Percentiles rank a stretch among this genome's conserved stretches.
These are phyloP conservation scores for Leptomonas pyrrhocoris DNA, from an alignment of 208 protist genomes.

Conservation along the genomic window DNA sequence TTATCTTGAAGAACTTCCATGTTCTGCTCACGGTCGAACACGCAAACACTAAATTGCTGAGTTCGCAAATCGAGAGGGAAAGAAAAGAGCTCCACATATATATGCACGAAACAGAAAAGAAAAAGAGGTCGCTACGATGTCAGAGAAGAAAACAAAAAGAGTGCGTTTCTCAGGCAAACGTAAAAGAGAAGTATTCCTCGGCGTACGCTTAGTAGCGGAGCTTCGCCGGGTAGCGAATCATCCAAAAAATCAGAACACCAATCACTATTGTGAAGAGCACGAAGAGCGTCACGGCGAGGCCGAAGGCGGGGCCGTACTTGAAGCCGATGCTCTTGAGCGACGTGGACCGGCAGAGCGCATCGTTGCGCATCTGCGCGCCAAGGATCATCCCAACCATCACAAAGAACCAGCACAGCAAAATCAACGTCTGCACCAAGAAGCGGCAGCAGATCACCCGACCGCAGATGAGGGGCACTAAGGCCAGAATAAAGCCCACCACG, in stretches of 20 bases:
- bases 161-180: not conserved
- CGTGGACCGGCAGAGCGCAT: constrained; percentile 20
- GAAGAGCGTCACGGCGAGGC: constrained; percentile 37
- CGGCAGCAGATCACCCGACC: constrained; percentile 36
- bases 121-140: too few species aligned
- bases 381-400: constrained; percentile 33
- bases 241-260: constrained; percentile 30
- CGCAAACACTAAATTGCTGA: too few species aligned
- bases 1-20: too few species aligned
- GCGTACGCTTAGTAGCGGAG: constrained; percentile 21
- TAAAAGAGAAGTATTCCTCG: not conserved
- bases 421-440: constrained; percentile 35
- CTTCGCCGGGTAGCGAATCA: constrained; percentile 13
- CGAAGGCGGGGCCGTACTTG: constrained; percentile 41
- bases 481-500: constrained; percentile 15
- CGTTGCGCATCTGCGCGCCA: constrained; percentile 21
- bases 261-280: constrained; percentile 28
- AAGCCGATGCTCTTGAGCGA: constrained; percentile 46
- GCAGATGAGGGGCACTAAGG: constrained; percentile 33
- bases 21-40: too few species aligned
- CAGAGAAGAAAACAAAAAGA: constrained; percentile 1
- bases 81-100: too few species aligned
- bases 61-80: too few species aligned
- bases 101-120: too few species aligned
- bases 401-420: constrained; percentile 31